A percentile compares a stretch with the other conserved stretches of the same genome.
Evolutionary conservation across 2,329 filamentous ascomycete genomes (phyloP).

Genomic region (Ophiosphaerella korrae): DNA sequence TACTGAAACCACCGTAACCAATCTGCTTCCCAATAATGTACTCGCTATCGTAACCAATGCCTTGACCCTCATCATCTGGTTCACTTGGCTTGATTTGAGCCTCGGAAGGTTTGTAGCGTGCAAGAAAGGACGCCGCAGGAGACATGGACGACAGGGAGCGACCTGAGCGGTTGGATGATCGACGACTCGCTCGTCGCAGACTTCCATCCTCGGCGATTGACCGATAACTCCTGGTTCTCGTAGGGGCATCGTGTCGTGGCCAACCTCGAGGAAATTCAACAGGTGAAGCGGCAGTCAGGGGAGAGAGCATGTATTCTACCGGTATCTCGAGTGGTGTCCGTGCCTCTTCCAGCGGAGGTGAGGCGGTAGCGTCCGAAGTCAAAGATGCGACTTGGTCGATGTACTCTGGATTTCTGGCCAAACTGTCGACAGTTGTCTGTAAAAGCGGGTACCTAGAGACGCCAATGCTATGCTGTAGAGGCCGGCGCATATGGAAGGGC

Average conservation of each 20-base stretch:
- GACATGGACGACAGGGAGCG: conserved; percentile 58
- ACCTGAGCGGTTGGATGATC: conserved; percentile 56
- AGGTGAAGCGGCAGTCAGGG: conserved; percentile 41
- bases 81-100: conserved; percentile 51
- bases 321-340: conserved; percentile 45
- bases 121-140: conserved; percentile 63
- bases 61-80: conserved; percentile 70
- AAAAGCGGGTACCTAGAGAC: conserved; percentile 43
- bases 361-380: conserved; percentile 51
- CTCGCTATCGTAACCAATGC: conserved; percentile 63
- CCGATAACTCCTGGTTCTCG: conserved; percentile 40
- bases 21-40: conserved; percentile 72
- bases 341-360: conserved; percentile 45
- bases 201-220: conserved; percentile 41
- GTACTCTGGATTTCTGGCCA: conserved; percentile 32
- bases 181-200: conserved; percentile 43
- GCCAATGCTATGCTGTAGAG: conserved; percentile 28
- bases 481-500: conserved; percentile 28
- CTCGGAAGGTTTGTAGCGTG: conserved; percentile 54
- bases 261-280: conserved; percentile 41
- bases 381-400: conserved; percentile 48
- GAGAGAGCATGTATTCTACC: conserved; percentile 43
- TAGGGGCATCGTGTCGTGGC: conserved; percentile 30
- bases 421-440: conserved; percentile 41
- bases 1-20: conserved; percentile 68